Base-by-base conservation (phyloP, 2,329 filamentous ascomycete genomes). In the Diaporthe caulivora region DNA sequence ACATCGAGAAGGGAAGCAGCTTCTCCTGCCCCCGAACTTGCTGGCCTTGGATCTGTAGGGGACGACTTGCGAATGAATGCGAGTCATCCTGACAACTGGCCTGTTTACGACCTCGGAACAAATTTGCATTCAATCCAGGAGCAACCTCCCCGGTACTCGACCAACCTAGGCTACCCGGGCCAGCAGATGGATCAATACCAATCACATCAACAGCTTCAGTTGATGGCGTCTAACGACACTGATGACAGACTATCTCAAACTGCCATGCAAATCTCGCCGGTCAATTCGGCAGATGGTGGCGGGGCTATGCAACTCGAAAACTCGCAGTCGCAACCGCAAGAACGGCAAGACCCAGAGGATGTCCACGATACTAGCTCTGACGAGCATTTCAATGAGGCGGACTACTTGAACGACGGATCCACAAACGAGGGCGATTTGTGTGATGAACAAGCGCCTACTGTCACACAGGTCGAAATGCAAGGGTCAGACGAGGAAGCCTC, bases 11-110 rank as follows among this genome's bases (percentile, higher is more conserved):
- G 72, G 49, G 69, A 68, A 17, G 49, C 44, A 15, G 9, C 26
- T 8, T 51, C 31, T 10, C 26, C 49, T 15, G 54, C 21, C 17
- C 21, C 69, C 29, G 74, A 75, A 9, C 49, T 76, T n/a, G 75
- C 75, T n/a, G 75, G 72, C n/a, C 34, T 76, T 40, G 76, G 72
- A 15, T 70, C 71, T 21, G 69, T 74, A 26, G 65, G 58, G 17
- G 44, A 67, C 21, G 47, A 40, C 21, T 44, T 69, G 21, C 53
- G 60, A 24, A n/a, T 68, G 64, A 47, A 55, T 11, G 34, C 34
- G 42, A 40, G 29, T 42, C 58, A 57, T 11, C 24, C 55, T 15
- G 51, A 13, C 18, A 29, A 18, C 21, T 75, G 74, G 74, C 8
- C 58, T 4, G 62, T 49, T 13, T 40, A 62, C 34, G 49, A 69